Conservation (phyloP, 2,329 filamentous ascomycete species). For the Scedosporium aurantiacum region DNA sequence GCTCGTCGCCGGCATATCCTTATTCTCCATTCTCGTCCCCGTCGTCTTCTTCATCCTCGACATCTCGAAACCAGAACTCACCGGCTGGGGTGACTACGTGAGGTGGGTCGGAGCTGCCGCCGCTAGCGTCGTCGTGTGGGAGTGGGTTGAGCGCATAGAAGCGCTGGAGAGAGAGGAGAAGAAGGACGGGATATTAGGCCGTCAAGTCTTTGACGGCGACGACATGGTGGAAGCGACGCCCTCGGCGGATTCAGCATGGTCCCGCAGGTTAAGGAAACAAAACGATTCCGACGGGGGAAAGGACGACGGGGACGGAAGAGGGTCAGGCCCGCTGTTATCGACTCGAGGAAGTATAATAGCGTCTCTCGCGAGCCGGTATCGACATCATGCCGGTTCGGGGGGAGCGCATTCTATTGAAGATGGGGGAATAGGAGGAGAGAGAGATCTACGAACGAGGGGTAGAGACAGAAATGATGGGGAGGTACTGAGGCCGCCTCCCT, state of each 20-base stretch:
- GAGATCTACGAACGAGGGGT: neutral
- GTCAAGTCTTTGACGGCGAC: conserved; percentile 88
- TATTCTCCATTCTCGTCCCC: conserved; percentile 74
- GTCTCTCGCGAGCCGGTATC: conserved; percentile 4
- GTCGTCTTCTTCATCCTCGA: conserved; percentile 91
- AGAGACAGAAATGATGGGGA: neutral
- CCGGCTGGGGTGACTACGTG: conserved; percentile 90
- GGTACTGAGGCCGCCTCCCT: conserved; percentile 34
- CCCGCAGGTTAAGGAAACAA: conserved; percentile 23
- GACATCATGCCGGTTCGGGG: conserved; percentile 9
- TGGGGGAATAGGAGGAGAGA: neutral
- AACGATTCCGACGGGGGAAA: conserved; percentile 12
- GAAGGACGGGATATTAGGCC: conserved; percentile 81
- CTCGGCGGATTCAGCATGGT: neutral
- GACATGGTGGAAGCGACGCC: conserved; percentile 58
- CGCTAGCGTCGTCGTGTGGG: conserved; percentile 94
- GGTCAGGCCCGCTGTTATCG: neutral
- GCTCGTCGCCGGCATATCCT: conserved; percentile 66
- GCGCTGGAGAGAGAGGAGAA: conserved; percentile 85
- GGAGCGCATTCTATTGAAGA: neutral
- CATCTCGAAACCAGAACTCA: conserved; percentile 73
- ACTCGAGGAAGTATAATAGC: neutral
- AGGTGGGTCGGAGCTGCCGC: conserved; percentile 92
- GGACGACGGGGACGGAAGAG: conserved; percentile 10
- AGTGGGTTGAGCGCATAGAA: conserved; percentile 94